Conservation (phyloP, 495 filamentous ascomycete genomes). For the Hypoxylon fragiforme region DNA sequence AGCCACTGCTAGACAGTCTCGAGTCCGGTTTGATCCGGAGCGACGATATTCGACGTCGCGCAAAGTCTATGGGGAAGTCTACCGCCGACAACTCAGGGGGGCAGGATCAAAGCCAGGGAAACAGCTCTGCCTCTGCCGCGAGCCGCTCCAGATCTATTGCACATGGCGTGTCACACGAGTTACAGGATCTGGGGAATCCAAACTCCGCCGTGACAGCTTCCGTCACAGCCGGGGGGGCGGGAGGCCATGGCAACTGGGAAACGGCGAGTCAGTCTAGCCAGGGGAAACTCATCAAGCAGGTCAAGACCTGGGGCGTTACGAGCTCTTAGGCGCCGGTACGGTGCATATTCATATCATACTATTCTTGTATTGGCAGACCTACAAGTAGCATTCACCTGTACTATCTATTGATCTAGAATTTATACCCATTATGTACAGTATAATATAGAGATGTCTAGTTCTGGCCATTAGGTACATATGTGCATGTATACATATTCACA, state of each 20-base stretch:
- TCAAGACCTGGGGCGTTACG: conserved; percentile 8
- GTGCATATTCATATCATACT: too few species aligned
- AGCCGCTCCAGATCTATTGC: background rate
- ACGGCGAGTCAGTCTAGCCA: conserved; percentile 7
- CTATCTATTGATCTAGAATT: too few species aligned
- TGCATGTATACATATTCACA: too few species aligned
- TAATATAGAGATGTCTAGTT: too few species aligned
- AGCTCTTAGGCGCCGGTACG: background rate
- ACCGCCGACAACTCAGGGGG: background rate
- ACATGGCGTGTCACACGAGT: background rate
- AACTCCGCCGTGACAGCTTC: background rate
- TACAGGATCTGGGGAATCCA: background rate
- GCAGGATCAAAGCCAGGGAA: background rate
- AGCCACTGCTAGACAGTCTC: conserved; percentile 51
- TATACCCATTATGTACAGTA: too few species aligned
- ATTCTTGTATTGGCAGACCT: too few species aligned
- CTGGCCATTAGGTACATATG: too few species aligned
- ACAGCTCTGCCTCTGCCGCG: background rate
- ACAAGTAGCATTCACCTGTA: too few species aligned
- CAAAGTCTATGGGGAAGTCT: conserved; percentile 9
- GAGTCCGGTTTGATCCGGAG: conserved; percentile 49
- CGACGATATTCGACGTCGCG: conserved; percentile 39
- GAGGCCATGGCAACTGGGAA: background rate
- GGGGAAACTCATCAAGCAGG: conserved; percentile 7
- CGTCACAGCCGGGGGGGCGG: background rate